Base-by-base conservation (phyloP, 805 yeast species). In the Zygosaccharomyces pseudorouxii region DNA sequence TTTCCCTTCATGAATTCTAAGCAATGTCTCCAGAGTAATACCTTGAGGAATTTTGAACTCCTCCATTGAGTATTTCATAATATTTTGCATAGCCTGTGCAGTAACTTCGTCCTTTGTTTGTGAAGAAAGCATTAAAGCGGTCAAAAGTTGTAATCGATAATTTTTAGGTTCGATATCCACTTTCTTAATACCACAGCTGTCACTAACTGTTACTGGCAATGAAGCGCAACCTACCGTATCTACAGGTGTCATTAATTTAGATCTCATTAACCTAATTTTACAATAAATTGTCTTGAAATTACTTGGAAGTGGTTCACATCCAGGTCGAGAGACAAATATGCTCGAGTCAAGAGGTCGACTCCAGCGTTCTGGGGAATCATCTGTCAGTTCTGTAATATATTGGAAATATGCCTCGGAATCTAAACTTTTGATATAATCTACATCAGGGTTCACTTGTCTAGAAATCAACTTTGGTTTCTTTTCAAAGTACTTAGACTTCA, bases 101-200 rank as follows among this genome's bases (percentile, higher is more conserved):
- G 88, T 90, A 42, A 83, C 79, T 63, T 88, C 96, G 65, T 90
- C 98, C 61, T 86, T 89, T 1, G 98, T 90, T 57, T 90, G 97
- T 0, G 97, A 78, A 8, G 96, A 86, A 27, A 90, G 78, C 90
- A 90, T 86, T 45, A 90, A 72, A 3, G 96, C 82, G 0, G 89
- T 73, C 29, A 90, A 71, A 30, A 87, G 71, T 64, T 89, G 97
- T 59, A 83, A 84, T 43, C 97, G 72, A 59, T 71, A 74, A 14
- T 70, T 69, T 47, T 60, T 59, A 0, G 71, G 71, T 8, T 62
- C 54, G 1, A 70, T 55, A 12, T 61, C 57, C 19, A 58, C 48
- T 30, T 44, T 56, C 10, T 49, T 42, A 22, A 58, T 58, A 23
- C 62, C 65, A 45, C 62, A 70, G 29, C 58, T 30, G 14, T 56